These are phyloP conservation scores for Debaryomyces maramus DNA, from an alignment of 805 yeast species.

Conservation along the genomic window DNA sequence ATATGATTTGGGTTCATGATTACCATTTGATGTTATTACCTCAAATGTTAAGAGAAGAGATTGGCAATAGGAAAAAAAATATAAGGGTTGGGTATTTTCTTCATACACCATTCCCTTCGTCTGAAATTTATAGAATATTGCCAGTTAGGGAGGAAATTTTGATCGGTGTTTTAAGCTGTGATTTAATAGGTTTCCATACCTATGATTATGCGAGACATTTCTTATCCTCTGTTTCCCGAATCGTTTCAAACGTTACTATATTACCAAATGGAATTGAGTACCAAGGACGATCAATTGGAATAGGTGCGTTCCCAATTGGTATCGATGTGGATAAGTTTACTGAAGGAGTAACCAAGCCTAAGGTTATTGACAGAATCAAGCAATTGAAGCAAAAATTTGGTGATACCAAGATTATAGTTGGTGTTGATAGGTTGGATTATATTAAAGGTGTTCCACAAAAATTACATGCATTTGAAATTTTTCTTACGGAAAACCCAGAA, in stretches of 20 bases:
- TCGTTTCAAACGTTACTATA: slow-evolving; percentile 71
- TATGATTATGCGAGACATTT: slow-evolving; percentile 98
- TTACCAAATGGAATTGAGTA: slow-evolving; percentile 88
- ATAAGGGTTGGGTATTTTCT: slow-evolving; percentile 88
- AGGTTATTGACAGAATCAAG: slow-evolving; percentile 65
- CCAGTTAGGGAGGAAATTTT: slow-evolving; percentile 94
- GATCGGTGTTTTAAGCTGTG: slow-evolving; percentile 90
- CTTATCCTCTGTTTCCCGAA: slow-evolving; percentile 81
- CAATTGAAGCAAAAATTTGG: slow-evolving; percentile 64
- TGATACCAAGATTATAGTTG: slow-evolving; percentile 85
- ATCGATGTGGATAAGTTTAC: slow-evolving; percentile 91
- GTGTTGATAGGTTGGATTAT: slow-evolving; percentile 94
- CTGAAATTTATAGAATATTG: slow-evolving; percentile 91
- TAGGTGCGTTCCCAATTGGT: slow-evolving; percentile 99
- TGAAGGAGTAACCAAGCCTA: slow-evolving; percentile 65
- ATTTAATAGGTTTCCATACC: slow-evolving; percentile 97
- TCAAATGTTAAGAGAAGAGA: slow-evolving; percentile 70
- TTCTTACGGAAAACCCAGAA: slow-evolving; percentile 89
- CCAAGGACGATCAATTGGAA: slow-evolving; percentile 71
- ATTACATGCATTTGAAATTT: slow-evolving; percentile 92
- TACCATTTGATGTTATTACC: slow-evolving; percentile 96
- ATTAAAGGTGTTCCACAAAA: slow-evolving; percentile 98
- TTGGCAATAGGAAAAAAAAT: slow-evolving; percentile 49
- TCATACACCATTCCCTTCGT: slow-evolving; percentile 97
- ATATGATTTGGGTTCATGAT: slow-evolving; percentile 96